Evolutionary conservation across 352 stramenopile genomes (phyloP), one percentile per base, ranked within the genome.

Genomic region (Labyrinthula sp.): DNA sequence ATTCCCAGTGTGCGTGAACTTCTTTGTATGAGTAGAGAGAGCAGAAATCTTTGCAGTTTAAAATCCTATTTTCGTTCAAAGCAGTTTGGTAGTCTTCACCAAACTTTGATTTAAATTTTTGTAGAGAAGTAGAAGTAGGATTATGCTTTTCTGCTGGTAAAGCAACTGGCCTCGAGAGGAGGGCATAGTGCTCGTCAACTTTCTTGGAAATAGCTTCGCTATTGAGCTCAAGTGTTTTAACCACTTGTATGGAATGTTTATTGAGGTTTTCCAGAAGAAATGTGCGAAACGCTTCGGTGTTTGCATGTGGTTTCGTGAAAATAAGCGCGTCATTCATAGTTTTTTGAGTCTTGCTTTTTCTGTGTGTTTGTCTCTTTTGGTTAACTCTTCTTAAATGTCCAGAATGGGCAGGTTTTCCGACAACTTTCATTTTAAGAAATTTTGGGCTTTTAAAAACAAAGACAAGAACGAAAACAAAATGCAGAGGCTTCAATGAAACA

Each of bases 181-280:
- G 40, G 2, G 40, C 48, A 30, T 57, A 57, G 34, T 57, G 48
- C 14, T 54, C 25, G 36, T 57, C 48, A 24, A 57, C 48, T 20
- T 18, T 15, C 48, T 50, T 17, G 29, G 33, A 33, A 21, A 57
- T 57, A 8, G 34, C 22, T 6, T 10, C 2, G 0, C 40, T 43
- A 27, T n/a, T 17, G 10, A 21, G 10, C 2, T 9, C n/a, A 14
- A 30, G 27, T 37, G 45, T 43, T 10, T 14, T 24, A 12, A 57
- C 23, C 10, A 57, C 21, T 23, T 40, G 22, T 14, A 57, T 12
- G 12, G 21, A 21, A 7, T 38, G 4, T 7, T 31, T 2, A 3
- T 1, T 4, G 24, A 57, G 41, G 4, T 38, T 23, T 1, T 33
- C 22, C 17, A 31, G 9, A 22, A 57, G 40, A 6, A 57, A 47